Conservation (phyloP, 2,329 filamentous ascomycete species). For the Mariannaea elegans region DNA sequence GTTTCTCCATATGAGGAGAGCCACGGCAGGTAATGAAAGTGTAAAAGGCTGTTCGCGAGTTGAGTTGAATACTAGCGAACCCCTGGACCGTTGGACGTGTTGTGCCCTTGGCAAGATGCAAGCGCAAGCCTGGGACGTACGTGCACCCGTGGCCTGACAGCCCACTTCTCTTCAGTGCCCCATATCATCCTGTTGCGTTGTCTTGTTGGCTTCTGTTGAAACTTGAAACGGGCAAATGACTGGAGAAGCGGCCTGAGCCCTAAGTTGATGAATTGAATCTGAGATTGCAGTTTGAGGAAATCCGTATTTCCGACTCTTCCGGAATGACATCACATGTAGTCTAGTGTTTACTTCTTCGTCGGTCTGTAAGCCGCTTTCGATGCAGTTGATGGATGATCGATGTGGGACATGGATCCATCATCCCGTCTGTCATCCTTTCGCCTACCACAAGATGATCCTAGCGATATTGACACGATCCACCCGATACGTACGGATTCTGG, state of each 20-base stretch:
- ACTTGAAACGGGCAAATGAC: slow-evolving; percentile 11
- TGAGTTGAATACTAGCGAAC: not conserved
- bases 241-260: not conserved
- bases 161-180: not conserved
- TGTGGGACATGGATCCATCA: slow-evolving; percentile 9
- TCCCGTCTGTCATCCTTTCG: slow-evolving; percentile 6
- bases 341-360: not conserved
- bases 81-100: slow-evolving; percentile 15
- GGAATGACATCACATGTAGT: slow-evolving; percentile 9
- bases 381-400: slow-evolving; percentile 11
- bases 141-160: not conserved
- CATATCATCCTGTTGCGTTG: not conserved
- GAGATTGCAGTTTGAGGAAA: slow-evolving; percentile 10
- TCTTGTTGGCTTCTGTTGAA: not conserved
- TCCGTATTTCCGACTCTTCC: slow-evolving; percentile 8
- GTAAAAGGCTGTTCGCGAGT: slow-evolving; percentile 5
- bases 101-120: not conserved
- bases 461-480: not conserved
- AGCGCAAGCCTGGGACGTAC: not conserved
- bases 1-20: slow-evolving; percentile 7
- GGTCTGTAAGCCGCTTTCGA: slow-evolving; percentile 1
- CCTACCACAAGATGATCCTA: slow-evolving; percentile 12
- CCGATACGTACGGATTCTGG: not conserved
- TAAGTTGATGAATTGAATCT: slow-evolving; percentile 1
- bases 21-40: not conserved